Evolutionary conservation across 495 filamentous ascomycete genomes (phyloP).

Genomic region (Hypoxylon intermedium): DNA sequence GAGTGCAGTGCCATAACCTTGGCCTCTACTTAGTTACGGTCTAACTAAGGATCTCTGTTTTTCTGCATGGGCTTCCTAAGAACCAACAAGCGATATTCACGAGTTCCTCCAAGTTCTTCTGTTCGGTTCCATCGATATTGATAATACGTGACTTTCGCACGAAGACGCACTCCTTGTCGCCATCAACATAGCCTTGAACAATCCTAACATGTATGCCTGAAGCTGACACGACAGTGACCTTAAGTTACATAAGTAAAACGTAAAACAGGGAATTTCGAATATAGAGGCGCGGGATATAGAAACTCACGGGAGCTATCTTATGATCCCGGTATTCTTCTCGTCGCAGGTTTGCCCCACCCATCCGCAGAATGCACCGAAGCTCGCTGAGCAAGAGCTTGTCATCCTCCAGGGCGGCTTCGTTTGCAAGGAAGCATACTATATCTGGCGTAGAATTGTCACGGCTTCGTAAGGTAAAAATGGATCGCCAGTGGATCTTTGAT

Average conservation of each 20-base stretch:
- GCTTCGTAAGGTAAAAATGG: slow-evolving; percentile 2
- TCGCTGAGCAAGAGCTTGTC: slow-evolving; percentile 3
- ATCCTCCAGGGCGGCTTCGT: neutral
- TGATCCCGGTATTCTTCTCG: neutral
- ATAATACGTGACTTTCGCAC: slow-evolving; percentile 6
- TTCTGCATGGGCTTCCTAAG: neutral
- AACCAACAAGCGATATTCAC: slow-evolving; percentile 1
- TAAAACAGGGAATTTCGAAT: slow-evolving; percentile 5
- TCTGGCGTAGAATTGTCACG: slow-evolving; percentile 6
- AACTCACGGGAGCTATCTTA: slow-evolving; percentile 4
- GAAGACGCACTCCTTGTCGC: neutral
- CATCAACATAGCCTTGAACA: slow-evolving; percentile 6
- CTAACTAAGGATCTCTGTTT: neutral
- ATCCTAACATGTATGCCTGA: neutral
- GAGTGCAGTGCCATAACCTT: too few species aligned
- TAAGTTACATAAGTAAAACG: neutral
- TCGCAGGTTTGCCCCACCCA: neutral
- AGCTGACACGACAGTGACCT: slow-evolving; percentile 4
- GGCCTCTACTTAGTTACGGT: neutral
- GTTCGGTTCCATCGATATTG: neutral
- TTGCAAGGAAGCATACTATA: slow-evolving; percentile 5
- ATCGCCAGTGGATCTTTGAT: slow-evolving; percentile 5
- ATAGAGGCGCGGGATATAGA: neutral
- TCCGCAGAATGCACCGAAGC: slow-evolving; percentile 2
- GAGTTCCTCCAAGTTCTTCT: neutral